These are phyloP conservation scores for Septoria petroselini DNA, from an alignment of 2,329 filamentous ascomycete genomes.

Conservation along the genomic window DNA sequence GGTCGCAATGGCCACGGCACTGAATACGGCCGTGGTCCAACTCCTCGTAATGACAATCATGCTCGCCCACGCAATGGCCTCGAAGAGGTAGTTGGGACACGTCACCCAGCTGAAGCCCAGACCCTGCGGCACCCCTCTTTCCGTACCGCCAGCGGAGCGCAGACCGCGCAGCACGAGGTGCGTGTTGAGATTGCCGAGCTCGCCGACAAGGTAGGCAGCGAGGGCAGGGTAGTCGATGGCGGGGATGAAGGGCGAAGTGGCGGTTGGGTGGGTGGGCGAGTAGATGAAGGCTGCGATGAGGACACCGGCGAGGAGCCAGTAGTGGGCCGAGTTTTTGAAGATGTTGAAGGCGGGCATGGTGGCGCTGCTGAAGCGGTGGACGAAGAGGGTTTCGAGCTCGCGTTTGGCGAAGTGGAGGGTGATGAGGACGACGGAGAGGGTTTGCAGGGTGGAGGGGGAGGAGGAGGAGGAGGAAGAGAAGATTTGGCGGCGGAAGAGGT, in stretches of 20 bases:
- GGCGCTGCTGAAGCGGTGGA: slow-evolving; percentile 90
- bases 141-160: slow-evolving; percentile 73
- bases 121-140: slow-evolving; percentile 82
- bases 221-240: slow-evolving; percentile 64
- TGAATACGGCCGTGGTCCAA: slow-evolving; percentile 74
- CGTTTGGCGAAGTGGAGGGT: slow-evolving; percentile 88
- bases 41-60: slow-evolving; percentile 76
- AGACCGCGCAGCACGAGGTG: slow-evolving; percentile 77
- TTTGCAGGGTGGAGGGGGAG: slow-evolving; percentile 64
- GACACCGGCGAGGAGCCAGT: slow-evolving; percentile 81
- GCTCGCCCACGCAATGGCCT: slow-evolving; percentile 80
- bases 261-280: slow-evolving; percentile 66
- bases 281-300: slow-evolving; percentile 85
- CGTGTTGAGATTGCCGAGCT: slow-evolving; percentile 74
- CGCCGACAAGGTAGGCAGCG: slow-evolving; percentile 70
- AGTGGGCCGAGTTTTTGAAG: slow-evolving; percentile 92
- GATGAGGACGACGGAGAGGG: slow-evolving; percentile 70
- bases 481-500: slow-evolving; percentile 66
- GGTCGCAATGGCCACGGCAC: slow-evolving; percentile 66
- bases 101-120: slow-evolving; percentile 84
- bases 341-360: slow-evolving; percentile 92
- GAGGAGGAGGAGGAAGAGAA: slow-evolving; percentile 57
- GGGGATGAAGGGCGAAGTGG: slow-evolving; percentile 50
- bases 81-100: slow-evolving; percentile 96
- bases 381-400: slow-evolving; percentile 87